phyloP scores from a whole-genome alignment of 768 basidiomycete genomes.

The Amanita exitialis region DNA sequence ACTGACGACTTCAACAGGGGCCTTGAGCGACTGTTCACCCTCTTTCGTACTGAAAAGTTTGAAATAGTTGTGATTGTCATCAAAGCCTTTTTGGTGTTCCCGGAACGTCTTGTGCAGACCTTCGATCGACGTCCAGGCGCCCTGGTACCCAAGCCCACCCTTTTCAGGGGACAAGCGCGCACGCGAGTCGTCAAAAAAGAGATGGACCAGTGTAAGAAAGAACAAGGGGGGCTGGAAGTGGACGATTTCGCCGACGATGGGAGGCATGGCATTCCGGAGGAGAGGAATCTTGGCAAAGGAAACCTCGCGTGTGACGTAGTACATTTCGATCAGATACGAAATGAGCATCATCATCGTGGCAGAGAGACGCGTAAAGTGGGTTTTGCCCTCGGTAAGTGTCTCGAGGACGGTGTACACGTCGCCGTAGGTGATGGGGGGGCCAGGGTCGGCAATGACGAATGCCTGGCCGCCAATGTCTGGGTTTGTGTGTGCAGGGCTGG shows the following conservation, averaged over 20 bases:
- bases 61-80: constrained; percentile 29
- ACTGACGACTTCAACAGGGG: no score
- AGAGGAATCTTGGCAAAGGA: constrained; percentile 19
- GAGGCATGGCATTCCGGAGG: constrained; percentile 31
- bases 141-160: constrained; percentile 56
- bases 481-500: constrained; percentile 26
- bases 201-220: constrained; percentile 38
- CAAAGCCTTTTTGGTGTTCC: constrained; percentile 31
- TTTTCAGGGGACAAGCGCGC: constrained; percentile 42
- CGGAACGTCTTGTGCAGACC: constrained; percentile 47
- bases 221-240: constrained; percentile 55
- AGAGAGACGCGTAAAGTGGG: constrained; percentile 43
- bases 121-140: constrained; percentile 47
- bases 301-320: constrained; percentile 37
- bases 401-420: constrained; percentile 49
- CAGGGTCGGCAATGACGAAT: constrained; percentile 58
- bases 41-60: constrained; percentile 12
- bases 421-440: constrained; percentile 50
- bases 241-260: constrained; percentile 36
- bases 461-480: constrained; percentile 70
- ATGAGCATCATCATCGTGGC: constrained; percentile 56
- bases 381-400: constrained; percentile 47
- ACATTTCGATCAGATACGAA: constrained; percentile 47
- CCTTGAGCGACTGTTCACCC: no score
- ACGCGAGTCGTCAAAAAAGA: constrained; percentile 59